Base-by-base conservation (phyloP, 108 stramenopile species). In the Seminavis robusta region DNA sequence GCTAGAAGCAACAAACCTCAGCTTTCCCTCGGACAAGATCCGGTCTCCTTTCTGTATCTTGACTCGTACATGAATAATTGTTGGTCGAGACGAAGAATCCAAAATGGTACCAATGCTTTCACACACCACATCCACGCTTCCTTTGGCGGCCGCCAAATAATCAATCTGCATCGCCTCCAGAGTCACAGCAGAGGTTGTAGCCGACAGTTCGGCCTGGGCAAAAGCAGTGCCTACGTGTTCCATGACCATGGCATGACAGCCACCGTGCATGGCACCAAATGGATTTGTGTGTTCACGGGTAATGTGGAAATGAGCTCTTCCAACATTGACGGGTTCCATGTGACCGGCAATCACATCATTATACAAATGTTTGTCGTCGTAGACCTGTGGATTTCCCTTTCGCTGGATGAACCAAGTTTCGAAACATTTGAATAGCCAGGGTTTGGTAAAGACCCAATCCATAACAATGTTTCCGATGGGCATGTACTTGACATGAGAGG, bases 401-500 rank as follows among this genome's bases (percentile, higher is more conserved):
- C 36, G 27, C 19, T 27, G 11, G 29, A 43, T n/a, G n/a, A n/a
- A n/a, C n/a, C n/a, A n/a, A n/a, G n/a, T n/a, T n/a, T n/a, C n/a
- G n/a, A n/a, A n/a, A n/a, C n/a, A n/a, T n/a, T n/a, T n/a, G n/a
- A n/a, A n/a, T n/a, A n/a, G n/a, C 30, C 43, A 32, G 1, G 29
- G 11, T 15, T 59, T 59, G 46, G 16, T 25, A 32, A 59, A 59
- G 4, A 59, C 8, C 13, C 11, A 11, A 26, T 59, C 58, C 21
- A 47, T 16, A 21, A 59, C 0, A n/a, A 17, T 20, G n/a, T 13
- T 31, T 4, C 62, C 62, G 3, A 42, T 39, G 1, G 62, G 62
- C 62, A 63, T 63, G 52, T 63, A 63, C 43, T 63, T 63, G 52
- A 63, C 62, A 33, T 63, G 62, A 23, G 62, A 41, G 25, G 34